Base-by-base conservation (phyloP, 768 basidiomycete genomes). In the Pleurotus tuoliensis region DNA sequence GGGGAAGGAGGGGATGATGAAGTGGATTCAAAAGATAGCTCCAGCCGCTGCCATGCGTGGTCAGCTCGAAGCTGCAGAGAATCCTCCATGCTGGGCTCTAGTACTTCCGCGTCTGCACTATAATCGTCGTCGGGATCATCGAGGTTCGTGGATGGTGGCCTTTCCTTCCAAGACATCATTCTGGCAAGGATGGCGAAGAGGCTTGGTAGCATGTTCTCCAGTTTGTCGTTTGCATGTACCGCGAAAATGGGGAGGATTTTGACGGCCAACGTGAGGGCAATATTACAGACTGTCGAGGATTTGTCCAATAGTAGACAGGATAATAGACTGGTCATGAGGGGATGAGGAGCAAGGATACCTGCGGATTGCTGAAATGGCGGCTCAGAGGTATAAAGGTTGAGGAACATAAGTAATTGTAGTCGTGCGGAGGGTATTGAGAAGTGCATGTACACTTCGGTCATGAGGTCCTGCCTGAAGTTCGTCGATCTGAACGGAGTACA, bases 211-310 rank as follows among this genome's bases (percentile, higher is more conserved):
- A 85, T 72, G 37, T 64, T 61, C 62, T 82, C 84, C 56, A 94
- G 74, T 5, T 75, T 71, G 8, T 78, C 70, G 45, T 73, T 79
- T 8, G 87, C 82, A 56, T 83, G 74, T 1, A 87, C 81, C 4
- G 90, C 90, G 56, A 92, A 76, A 40, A 85, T 77, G 24, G 90
- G 90, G n/a, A 94, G 74, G 7, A 89, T 67, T 66, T 89, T 91
- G 55, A 84, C 81, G 18, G 92, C 65, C 12, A 87, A 73, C 1
- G 80, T 82, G 50, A 92, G 71, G 3, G 78, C 83, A 50, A 87
- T 77, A 2, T 82, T 82, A 61, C 85, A 87, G 24, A 81, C 73
- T 0, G 87, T 90, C 9, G 88, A 83, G 40, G 90, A 92, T 51
- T 82, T 84, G 64, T 94, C 92, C 60, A 92, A 72, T 25, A 86